phyloP scores from a whole-genome alignment of 2,329 filamentous ascomycete genomes.

The Aspergillus sergii region DNA sequence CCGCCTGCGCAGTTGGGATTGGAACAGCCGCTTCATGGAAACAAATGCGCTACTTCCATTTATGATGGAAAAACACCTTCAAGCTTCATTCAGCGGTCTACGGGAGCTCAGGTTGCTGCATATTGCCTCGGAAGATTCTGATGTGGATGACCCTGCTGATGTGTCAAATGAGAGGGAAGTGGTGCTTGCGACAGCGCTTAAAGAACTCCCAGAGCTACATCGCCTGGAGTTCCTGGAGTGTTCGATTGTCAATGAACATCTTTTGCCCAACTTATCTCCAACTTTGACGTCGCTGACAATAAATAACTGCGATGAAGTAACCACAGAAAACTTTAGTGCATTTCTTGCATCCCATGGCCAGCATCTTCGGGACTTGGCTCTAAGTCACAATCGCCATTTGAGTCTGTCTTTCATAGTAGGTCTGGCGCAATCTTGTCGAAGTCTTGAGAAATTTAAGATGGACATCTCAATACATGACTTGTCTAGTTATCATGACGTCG shows the following conservation, averaged over 20 bases:
- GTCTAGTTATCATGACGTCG: conserved; percentile 67
- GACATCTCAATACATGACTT: conserved; percentile 78
- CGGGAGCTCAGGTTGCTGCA: conserved; percentile 42
- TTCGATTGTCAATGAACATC: conserved; percentile 66
- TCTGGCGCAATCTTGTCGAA: conserved; percentile 69
- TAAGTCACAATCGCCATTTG: conserved; percentile 79
- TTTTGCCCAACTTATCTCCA: conserved; percentile 70
- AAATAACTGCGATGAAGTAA: conserved; percentile 76
- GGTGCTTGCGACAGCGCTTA: conserved; percentile 51
- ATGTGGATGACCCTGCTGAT: conserved; percentile 44
- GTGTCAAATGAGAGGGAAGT: conserved; percentile 34
- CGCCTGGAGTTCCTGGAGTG: conserved; percentile 75
- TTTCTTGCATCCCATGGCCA: conserved; percentile 71
- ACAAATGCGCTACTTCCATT: conserved; percentile 45
- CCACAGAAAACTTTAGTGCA: conserved; percentile 63
- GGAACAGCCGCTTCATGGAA: conserved; percentile 55
- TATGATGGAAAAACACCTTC: conserved; percentile 57
- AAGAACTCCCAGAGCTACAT: conserved; percentile 64
- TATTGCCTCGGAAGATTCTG: conserved; percentile 27
- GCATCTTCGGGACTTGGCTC: conserved; percentile 66
- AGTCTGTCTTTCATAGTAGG: conserved; percentile 72
- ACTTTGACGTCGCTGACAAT: conserved; percentile 70
- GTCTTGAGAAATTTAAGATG: conserved; percentile 70
- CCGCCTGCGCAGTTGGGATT: conserved; percentile 56
- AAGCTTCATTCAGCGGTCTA: conserved; percentile 55